These are phyloP conservation scores for Anisodus acutangulus DNA, from an alignment of 257 asterid species.

Conservation along the genomic window DNA sequence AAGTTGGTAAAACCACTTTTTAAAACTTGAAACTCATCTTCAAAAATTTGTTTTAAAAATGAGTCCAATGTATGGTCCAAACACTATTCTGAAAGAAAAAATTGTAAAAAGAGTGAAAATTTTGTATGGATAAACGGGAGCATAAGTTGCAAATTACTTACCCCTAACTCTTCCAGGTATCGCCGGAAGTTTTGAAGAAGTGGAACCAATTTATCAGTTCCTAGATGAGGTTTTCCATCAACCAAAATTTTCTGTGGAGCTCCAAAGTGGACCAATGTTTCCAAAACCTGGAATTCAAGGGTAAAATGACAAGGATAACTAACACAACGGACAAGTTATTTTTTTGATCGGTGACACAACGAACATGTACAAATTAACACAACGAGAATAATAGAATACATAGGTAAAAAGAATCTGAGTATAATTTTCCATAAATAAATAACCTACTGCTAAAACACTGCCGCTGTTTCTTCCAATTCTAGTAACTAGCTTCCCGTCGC, in stretches of 20 bases:
- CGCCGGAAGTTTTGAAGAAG: slow-evolving; percentile 71
- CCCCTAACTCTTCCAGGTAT: slow-evolving; percentile 84
- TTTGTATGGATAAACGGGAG: too few species aligned
- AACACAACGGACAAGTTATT: neutral
- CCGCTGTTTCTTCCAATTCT: slow-evolving; percentile 88
- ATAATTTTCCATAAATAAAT: slow-evolving; percentile 29
- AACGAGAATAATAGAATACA: neutral
- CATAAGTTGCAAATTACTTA: slow-evolving; percentile 46
- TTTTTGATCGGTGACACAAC: too few species aligned
- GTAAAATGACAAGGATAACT: neutral
- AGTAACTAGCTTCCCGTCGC: slow-evolving; percentile 97
- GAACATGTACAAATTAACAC: neutral
- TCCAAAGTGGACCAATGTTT: slow-evolving; percentile 85
- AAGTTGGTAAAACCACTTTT: too few species aligned
- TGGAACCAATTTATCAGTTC: slow-evolving; percentile 92
- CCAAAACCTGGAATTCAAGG: slow-evolving; percentile 64
- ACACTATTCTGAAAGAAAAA: too few species aligned
- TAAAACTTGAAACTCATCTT: too few species aligned
- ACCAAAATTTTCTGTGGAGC: slow-evolving; percentile 86
- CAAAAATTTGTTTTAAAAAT: too few species aligned
- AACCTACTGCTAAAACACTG: slow-evolving; percentile 72
- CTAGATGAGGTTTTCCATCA: slow-evolving; percentile 96
- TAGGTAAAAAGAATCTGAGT: neutral
- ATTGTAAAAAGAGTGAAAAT: too few species aligned
- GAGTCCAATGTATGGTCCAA: too few species aligned